Evolutionary conservation across 108 stramenopile species (phyloP).

Genomic region (Skeletonema tropicum): DNA sequence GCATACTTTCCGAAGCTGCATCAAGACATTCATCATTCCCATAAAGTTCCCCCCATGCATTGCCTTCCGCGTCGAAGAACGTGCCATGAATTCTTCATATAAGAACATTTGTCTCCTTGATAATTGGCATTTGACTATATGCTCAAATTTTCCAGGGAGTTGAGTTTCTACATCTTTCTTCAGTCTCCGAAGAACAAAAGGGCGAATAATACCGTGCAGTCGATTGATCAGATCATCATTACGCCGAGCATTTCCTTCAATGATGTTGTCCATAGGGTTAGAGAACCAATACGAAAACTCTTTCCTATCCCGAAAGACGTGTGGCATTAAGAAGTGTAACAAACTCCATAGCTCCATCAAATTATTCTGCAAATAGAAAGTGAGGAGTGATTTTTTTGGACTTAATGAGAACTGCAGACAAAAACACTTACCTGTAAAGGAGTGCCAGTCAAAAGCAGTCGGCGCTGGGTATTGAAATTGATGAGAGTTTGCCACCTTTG

Average conservation of each 20-base stretch:
- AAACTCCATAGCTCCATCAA: constrained; percentile 93
- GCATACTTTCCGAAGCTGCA: constrained; percentile 99
- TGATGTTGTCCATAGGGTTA: constrained; percentile 94
- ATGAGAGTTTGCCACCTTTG: constrained; percentile 99
- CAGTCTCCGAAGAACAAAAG: constrained; percentile 94
- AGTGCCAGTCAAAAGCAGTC: constrained; percentile 94
- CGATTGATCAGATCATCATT: constrained; percentile 87
- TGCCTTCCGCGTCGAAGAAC: constrained; percentile 91
- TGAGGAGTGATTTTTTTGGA: constrained; percentile 30
- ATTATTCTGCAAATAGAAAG: constrained; percentile 84
- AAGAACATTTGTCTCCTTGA: constrained; percentile 93
- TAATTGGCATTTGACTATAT: constrained; percentile 92
- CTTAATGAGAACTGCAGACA: not conserved
- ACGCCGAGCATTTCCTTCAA: constrained; percentile 81
- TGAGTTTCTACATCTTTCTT: constrained; percentile 98
- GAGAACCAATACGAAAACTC: constrained; percentile 99
- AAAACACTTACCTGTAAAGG: constrained; percentile 73
- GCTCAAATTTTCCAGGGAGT: constrained; percentile 96
- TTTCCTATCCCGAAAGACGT: constrained; percentile 86
- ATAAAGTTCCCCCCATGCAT: constrained; percentile 92
- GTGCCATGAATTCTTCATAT: constrained; percentile 98
- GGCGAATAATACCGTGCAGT: constrained; percentile 96
- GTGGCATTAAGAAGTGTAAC: constrained; percentile 90
- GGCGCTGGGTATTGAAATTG: constrained; percentile 93
- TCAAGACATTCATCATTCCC: constrained; percentile 99